These are phyloP conservation scores for Leccinum brunneo-olivaceum DNA, from an alignment of 1,284 basidiomycete species.

Conservation along the genomic window DNA sequence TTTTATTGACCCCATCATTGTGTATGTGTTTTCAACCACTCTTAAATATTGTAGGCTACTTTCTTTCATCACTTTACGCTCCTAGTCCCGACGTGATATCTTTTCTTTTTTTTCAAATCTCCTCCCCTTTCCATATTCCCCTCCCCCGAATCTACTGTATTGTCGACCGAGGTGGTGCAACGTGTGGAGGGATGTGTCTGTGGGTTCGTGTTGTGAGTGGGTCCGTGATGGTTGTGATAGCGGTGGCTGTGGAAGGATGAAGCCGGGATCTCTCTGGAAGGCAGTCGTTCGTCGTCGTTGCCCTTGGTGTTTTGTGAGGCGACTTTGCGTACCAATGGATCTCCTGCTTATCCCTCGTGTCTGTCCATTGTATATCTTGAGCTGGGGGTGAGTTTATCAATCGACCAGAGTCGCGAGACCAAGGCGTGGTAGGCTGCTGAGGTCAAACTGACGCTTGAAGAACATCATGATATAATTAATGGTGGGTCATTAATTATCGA, in stretches of 20 bases:
- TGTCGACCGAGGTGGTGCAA: conserved; percentile 16
- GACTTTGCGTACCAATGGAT: conserved; percentile 15
- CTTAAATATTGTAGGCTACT: conserved; percentile 29
- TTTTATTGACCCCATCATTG: conserved; percentile 5
- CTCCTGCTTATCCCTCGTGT: conserved; percentile 1
- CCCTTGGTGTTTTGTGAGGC: conserved; percentile 8
- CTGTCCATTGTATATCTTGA: no score
- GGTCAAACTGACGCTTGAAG: no score
- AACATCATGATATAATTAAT: no score
- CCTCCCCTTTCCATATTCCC: not conserved
- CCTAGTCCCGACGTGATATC: conserved; percentile 20
- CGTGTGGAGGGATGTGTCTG: conserved; percentile 14
- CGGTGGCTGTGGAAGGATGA: conserved; percentile 8
- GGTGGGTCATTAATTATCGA: no score
- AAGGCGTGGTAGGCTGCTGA: no score
- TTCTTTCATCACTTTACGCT: conserved; percentile 11
- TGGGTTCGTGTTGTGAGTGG: conserved; percentile 3
- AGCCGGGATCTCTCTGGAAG: conserved; percentile 7
- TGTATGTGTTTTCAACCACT: conserved; percentile 18
- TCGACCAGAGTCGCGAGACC: no score
- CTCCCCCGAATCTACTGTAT: conserved; percentile 11
- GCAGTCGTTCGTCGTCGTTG: conserved; percentile 6
- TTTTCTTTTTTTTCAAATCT: conserved; percentile 2
- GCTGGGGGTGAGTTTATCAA: no score
- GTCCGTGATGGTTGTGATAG: conserved; percentile 9